Conservation (phyloP, 139 green algal genomes). For the Asterochloris sp. region DNA sequence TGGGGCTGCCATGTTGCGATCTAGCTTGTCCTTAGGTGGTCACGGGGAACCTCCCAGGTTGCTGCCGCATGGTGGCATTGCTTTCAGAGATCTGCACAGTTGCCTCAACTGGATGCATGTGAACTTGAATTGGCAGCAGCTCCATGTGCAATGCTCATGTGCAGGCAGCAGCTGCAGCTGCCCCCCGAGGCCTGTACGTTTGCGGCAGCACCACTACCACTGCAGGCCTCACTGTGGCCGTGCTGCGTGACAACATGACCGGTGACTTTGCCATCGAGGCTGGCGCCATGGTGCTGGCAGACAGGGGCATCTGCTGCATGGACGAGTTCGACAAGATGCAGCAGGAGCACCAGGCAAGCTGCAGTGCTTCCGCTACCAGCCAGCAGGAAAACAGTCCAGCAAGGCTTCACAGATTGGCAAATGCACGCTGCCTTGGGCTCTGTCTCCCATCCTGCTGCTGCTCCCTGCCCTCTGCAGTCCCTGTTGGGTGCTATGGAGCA, state of each 20-base stretch:
- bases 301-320: constrained; percentile 85
- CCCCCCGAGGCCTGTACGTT: constrained; percentile 90
- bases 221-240: constrained; percentile 79
- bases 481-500: constrained; percentile 95
- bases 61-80: not conserved
- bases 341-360: constrained; percentile 34
- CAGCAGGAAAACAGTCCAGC: too few relatives aligned
- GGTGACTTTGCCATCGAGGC: constrained; percentile 83
- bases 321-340: constrained; percentile 97
- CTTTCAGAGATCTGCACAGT: not conserved
- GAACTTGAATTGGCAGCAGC: not conserved
- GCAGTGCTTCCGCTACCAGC: not conserved
- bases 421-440: not conserved
- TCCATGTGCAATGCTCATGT: not conserved
- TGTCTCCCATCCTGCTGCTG: not conserved
- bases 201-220: constrained; percentile 74
- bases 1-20: too few relatives aligned
- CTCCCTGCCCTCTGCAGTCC: constrained; percentile 30
- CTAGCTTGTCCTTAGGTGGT: too few relatives aligned
- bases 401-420: too few relatives aligned
- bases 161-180: constrained; percentile 61
- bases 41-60: too few relatives aligned
- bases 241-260: constrained; percentile 59
- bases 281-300: constrained; percentile 82
- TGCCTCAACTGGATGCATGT: constrained; percentile 1